Percentiles rank a stretch among this genome's conserved stretches.
Evolutionary conservation across 805 yeast species (phyloP).

Genomic region (Cyberlindnera xishuangbannaensis): DNA sequence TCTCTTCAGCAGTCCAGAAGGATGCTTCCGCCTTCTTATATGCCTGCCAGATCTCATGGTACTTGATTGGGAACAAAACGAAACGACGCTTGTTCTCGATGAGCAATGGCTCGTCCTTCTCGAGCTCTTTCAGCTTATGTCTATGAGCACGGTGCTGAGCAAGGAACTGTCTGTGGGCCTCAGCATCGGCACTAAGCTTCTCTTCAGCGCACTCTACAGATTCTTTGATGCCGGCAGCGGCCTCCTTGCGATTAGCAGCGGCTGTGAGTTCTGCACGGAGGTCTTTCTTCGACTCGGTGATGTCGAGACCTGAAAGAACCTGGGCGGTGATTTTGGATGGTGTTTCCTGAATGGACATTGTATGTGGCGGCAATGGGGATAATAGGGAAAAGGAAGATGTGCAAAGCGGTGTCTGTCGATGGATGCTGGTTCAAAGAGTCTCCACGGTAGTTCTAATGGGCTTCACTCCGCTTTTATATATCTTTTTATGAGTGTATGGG

Average conservation of each 20-base stretch:
- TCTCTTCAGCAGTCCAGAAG: conserved; percentile 99
- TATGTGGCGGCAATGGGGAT: conserved; percentile 1
- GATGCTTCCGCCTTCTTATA: conserved; percentile 99
- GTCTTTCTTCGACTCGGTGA: conserved; percentile 39
- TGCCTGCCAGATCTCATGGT: conserved; percentile 98
- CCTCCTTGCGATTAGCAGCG: conserved; percentile 35
- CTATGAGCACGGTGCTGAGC: conserved; percentile 63
- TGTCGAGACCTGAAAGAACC: conserved; percentile 47
- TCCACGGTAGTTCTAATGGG: neutral
- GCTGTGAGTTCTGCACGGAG: conserved; percentile 35
- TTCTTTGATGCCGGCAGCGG: conserved; percentile 11
- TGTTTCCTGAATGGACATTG: conserved; percentile 52
- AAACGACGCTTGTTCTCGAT: conserved; percentile 81
- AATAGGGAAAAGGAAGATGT: neutral
- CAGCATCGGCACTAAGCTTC: conserved; percentile 21
- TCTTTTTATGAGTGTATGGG: neutral
- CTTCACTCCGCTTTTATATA: neutral
- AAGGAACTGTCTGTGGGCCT: conserved; percentile 51
- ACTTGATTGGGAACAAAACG: conserved; percentile 92
- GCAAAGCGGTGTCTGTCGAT: neutral
- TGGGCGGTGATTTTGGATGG: conserved; percentile 62
- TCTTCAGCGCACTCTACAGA: too few relatives aligned
- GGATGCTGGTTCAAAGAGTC: neutral
- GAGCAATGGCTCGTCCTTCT: conserved; percentile 85
- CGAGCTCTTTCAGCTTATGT: conserved; percentile 64